These are phyloP conservation scores for Lepidium africanum DNA, from an alignment of 345 rosid genomes.

Conservation along the genomic window DNA sequence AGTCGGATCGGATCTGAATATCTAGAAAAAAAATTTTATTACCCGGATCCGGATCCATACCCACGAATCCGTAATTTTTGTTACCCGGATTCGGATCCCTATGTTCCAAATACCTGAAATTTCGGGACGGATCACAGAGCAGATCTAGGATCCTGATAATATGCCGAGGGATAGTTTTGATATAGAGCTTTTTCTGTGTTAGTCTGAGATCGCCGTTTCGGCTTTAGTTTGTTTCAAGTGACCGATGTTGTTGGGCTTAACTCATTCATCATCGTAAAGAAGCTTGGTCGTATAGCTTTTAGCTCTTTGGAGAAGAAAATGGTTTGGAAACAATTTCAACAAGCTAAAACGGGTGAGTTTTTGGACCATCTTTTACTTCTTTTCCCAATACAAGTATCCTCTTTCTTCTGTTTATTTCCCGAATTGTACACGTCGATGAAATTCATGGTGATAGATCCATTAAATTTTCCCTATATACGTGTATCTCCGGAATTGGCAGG, in stretches of 20 bases:
- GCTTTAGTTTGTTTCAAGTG: not conserved
- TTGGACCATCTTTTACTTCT: not conserved
- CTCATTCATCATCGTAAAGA: constrained; percentile 13
- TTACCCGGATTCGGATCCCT: no score
- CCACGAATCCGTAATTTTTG: no score
- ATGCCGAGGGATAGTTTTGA: no score
- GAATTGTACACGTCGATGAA: not conserved
- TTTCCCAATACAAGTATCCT: not conserved
- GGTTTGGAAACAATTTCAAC: constrained; percentile 52
- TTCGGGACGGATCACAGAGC: no score
- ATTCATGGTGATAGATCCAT: not conserved
- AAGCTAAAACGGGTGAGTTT: constrained; percentile 50
- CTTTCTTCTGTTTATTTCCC: not conserved
- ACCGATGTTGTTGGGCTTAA: not conserved
- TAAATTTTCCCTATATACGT: not conserved
- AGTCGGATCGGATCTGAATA: no score
- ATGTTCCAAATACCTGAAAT: no score
- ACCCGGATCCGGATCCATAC: no score
- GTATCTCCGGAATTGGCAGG: not conserved
- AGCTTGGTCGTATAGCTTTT: not conserved
- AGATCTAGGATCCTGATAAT: no score
- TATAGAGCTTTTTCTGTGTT: not conserved
- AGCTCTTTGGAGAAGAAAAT: constrained; percentile 28
- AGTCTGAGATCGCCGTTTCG: not conserved
- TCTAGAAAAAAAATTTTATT: no score